Conservation (phyloP, 163 green algal species). For the Chlamydomonas reinhardtii region DNA sequence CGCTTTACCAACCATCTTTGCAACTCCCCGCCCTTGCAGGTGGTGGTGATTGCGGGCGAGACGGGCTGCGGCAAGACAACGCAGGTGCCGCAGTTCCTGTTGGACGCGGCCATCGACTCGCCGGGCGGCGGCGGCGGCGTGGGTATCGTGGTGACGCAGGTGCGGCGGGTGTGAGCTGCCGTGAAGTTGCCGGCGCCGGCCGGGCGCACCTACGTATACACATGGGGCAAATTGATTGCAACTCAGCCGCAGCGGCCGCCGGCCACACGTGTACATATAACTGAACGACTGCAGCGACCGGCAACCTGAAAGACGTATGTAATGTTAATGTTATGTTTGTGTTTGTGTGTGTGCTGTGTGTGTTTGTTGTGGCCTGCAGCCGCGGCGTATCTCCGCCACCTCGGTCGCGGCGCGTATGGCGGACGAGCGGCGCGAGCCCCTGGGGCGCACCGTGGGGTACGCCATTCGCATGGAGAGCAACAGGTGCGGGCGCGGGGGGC, state of each 20-base stretch:
- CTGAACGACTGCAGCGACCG: too few relatives aligned
- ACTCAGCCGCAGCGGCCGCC: too few relatives aligned
- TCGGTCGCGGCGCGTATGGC: slow-evolving; percentile 87
- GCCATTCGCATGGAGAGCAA: slow-evolving; percentile 81
- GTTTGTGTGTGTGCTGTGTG: slow-evolving; percentile 29
- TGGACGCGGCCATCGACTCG: slow-evolving; percentile 64
- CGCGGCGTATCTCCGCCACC: slow-evolving; percentile 78
- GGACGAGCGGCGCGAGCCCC: slow-evolving; percentile 80
- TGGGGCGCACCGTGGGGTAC: slow-evolving; percentile 89
- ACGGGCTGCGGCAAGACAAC: slow-evolving; percentile 96
- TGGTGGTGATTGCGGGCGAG: slow-evolving; percentile 90
- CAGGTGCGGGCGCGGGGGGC: not conserved
- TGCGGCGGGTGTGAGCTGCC: too few relatives aligned
- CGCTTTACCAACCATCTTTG: too few relatives aligned
- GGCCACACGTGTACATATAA: too few relatives aligned
- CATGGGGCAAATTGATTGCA: too few relatives aligned
- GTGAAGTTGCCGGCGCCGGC: too few relatives aligned
- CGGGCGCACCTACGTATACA: too few relatives aligned
- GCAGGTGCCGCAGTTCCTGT: slow-evolving; percentile 74
- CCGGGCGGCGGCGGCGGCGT: slow-evolving; percentile 28
- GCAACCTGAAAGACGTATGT: too few relatives aligned
- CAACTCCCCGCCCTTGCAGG: too few relatives aligned
- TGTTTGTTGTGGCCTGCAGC: slow-evolving; percentile 63
- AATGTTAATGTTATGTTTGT: too few relatives aligned
- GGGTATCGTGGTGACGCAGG: slow-evolving; percentile 50